Evolutionary conservation across 305 asterid genomes (phyloP).

Genomic region (Fraxinus sp.): DNA sequence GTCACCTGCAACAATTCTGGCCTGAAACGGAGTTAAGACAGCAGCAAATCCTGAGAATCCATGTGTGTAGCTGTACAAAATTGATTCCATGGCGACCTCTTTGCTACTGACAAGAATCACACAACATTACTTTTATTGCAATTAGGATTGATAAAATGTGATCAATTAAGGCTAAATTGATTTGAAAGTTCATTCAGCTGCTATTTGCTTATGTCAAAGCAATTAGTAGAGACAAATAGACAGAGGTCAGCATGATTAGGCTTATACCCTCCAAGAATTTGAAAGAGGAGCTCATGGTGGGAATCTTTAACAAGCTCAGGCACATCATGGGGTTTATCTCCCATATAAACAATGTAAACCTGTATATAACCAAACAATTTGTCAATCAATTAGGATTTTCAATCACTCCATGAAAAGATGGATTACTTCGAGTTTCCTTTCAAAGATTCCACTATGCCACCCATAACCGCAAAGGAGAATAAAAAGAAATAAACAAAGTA

Average conservation of each 20-base stretch:
- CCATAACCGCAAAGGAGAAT: neutral
- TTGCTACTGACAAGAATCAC: slow-evolving; percentile 19
- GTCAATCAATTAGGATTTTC: neutral
- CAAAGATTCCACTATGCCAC: neutral
- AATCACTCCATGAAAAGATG: neutral
- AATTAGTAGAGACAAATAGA: neutral
- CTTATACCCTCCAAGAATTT: slow-evolving; percentile 31
- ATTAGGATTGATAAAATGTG: neutral
- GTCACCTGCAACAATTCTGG: slow-evolving; percentile 28
- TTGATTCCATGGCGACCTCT: slow-evolving; percentile 26
- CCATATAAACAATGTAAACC: slow-evolving; percentile 38
- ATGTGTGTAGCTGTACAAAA: slow-evolving; percentile 36
- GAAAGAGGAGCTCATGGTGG: slow-evolving; percentile 31
- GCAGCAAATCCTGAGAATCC: slow-evolving; percentile 45
- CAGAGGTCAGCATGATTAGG: neutral
- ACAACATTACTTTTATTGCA: neutral
- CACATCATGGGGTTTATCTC: slow-evolving; percentile 22
- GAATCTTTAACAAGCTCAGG: slow-evolving; percentile 22
- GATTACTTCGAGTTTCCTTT: neutral
- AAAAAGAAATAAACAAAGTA: neutral
- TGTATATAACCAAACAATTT: slow-evolving; percentile 4
- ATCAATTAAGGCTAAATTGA: neutral
- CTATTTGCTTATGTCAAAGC: neutral
- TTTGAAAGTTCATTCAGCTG: neutral
- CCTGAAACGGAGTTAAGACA: slow-evolving; percentile 27